Evolutionary conservation across 1,139 yeast genomes (phyloP), one percentile per base, ranked within the genome.

Genomic region (Lodderomyces beijingensis): DNA sequence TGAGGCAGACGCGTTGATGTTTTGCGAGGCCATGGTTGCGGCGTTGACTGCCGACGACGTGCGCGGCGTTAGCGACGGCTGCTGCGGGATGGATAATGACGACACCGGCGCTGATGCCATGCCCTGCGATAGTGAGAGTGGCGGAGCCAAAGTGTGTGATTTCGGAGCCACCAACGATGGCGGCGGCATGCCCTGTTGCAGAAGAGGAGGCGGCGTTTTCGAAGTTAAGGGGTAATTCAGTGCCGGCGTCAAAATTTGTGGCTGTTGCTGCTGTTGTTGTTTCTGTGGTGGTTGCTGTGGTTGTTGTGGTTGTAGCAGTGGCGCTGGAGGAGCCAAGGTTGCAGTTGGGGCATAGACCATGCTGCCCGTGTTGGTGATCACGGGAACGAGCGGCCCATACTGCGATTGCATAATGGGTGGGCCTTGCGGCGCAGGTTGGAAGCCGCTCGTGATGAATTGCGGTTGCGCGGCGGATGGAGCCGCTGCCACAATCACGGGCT

Each of bases 331-430:
- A 14, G 36, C 19, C 9, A 36, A 25, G 1, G 38, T 14, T 7
- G 39, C 16, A 10, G 44, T 31, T 14, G 39, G 44, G 3, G 53
- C 47, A 29, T 46, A 45, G 4, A 40, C 37, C 3, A 48, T 44
- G 1, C 49, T 45, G 10, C 42, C 45, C 5, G 41, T 32, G 25
- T 38, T 43, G 2, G 66, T 62, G 38, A 61, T 66, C 15, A 62
- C 42, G 22, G 59, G 57, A 2, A 65, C 64, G 27, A 64, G 14
- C 38, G 65, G 62, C 1, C 65, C 66, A 40, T 59, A 62, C 5
- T 64, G 64, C 5, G 62, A 52, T 32, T 58, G 65, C 22, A 59
- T 32, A 11, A 35, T 16, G 23, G 33, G n/a, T n/a, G n/a, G n/a
- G n/a, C n/a, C n/a, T n/a, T n/a, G n/a, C n/a, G n/a, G n/a, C n/a